Evolutionary conservation across 345 rosid genomes (phyloP).

Genomic region (Chamaenerion angustifolium): DNA sequence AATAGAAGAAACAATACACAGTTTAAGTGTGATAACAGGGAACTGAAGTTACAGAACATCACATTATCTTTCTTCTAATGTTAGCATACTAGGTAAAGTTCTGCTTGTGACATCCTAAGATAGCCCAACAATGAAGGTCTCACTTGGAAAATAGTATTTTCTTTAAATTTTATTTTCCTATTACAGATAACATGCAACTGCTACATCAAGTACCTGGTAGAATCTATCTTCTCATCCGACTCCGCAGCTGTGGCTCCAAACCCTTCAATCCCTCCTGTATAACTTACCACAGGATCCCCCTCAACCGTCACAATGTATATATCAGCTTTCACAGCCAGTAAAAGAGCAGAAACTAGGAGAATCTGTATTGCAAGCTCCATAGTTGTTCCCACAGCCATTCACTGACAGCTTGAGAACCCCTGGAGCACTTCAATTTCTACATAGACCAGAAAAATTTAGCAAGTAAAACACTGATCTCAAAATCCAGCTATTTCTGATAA

Average conservation of each 20-base stretch:
- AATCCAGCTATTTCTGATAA: too few relatives aligned
- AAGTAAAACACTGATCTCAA: too few relatives aligned
- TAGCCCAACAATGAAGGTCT: not conserved
- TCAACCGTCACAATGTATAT: constrained; percentile 73
- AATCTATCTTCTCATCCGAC: constrained; percentile 73
- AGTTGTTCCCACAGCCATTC: constrained; percentile 7
- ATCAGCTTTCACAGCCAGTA: constrained; percentile 41
- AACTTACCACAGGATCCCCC: constrained; percentile 87
- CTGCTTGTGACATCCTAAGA: too few relatives aligned
- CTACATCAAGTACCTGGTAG: constrained; percentile 37
- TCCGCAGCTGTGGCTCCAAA: constrained; percentile 84
- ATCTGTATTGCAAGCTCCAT: constrained; percentile 14
- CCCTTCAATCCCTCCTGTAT: constrained; percentile 74
- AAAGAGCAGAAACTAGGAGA: constrained; percentile 20
- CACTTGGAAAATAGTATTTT: not conserved
- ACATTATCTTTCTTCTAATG: too few relatives aligned
- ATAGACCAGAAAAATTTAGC: not conserved
- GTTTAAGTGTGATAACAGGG: too few relatives aligned
- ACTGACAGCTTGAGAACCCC: constrained; percentile 13
- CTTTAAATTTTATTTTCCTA: constrained; percentile 1
- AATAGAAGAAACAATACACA: too few relatives aligned
- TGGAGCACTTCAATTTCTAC: constrained; percentile 27
- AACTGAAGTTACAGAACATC: too few relatives aligned
- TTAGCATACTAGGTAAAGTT: too few relatives aligned
- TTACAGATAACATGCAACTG: not conserved